Conservation (phyloP, 495 filamentous ascomycete genomes). For the Neurospora sp. region DNA sequence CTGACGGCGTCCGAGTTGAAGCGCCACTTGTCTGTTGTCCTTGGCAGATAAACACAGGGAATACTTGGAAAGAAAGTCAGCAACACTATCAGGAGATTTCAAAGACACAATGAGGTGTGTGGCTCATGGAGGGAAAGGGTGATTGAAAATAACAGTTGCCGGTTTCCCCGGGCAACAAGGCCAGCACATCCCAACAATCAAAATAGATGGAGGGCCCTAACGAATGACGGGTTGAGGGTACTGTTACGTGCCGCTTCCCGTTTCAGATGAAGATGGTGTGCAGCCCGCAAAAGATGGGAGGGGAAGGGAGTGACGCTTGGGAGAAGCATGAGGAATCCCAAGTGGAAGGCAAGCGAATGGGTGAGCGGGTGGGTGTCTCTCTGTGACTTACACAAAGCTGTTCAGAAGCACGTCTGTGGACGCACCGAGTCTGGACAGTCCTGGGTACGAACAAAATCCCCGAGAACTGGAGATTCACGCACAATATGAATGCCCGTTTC, state of each 20-base stretch:
- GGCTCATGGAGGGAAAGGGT: background rate
- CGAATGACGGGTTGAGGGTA: background rate
- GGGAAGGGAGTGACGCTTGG: conserved; percentile 9
- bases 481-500: background rate
- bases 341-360: conserved; percentile 17
- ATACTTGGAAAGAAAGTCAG: background rate
- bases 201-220: background rate
- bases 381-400: background rate
- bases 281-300: conserved; percentile 12
- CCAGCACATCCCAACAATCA: background rate
- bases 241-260: background rate
- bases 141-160: background rate
- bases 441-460: background rate
- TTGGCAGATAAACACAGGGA: background rate
- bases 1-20: conserved; percentile 1
- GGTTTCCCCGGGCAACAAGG: background rate
- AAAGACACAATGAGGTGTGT: background rate
- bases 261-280: conserved; percentile 12
- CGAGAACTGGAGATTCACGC: background rate
- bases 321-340: conserved; percentile 7
- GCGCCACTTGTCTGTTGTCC: background rate
- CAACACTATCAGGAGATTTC: background rate
- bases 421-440: background rate
- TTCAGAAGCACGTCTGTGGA: background rate
- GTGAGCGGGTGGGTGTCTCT: background rate